Evolutionary conservation across 2,329 filamentous ascomycete species (phyloP), one percentile per base, ranked within the genome.

Genomic region (Gaeumannomyces sp.): DNA sequence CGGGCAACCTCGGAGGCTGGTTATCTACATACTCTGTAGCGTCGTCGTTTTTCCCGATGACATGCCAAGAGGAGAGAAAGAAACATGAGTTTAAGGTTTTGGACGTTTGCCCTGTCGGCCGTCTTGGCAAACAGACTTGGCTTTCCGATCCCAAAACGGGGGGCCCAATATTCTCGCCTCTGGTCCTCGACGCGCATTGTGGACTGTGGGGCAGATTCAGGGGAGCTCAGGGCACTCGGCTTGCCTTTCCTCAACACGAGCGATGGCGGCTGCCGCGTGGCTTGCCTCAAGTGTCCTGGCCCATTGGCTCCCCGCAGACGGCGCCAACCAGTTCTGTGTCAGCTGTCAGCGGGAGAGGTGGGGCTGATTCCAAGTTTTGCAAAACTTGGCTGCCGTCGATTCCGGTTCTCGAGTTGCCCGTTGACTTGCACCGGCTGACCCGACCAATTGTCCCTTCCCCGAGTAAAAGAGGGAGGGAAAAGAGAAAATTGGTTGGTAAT

Each of bases 121-220:
- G 45, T 53, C 45, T 53, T 53, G 45, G 45, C 45, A 53, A 53
- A 19, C 45, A 53, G 45, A n/a, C 45, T 53, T 53, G 45, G 45
- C 45, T n/a, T 14, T 53, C 19, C 45, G 45, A 53, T n/a, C 19
- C 19, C 19, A 53, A n/a, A 53, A 53, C 45, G 19, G 45, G 22
- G 45, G 38, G 38, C 45, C 45, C 22, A n/a, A n/a, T 53, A 2
- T n/a, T 53, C 13, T 35, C 4, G 33, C 33, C 13, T 35, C 33
- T 35, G 33, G 33, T 10, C 11, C 33, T 35, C 33, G 33, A 35
- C 33, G 4, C 33, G 33, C 13, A 14, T 35, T 14, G 45, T 53
- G 6, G 45, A 6, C 45, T 8, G 45, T 7, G 19, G 45, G 45
- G 35, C 35, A 38, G 35, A 38, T 38, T 38, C 35, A 38, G 35